These are phyloP conservation scores for Marasmius fiardii DNA, from an alignment of 1,284 basidiomycete genomes.

Conservation along the genomic window DNA sequence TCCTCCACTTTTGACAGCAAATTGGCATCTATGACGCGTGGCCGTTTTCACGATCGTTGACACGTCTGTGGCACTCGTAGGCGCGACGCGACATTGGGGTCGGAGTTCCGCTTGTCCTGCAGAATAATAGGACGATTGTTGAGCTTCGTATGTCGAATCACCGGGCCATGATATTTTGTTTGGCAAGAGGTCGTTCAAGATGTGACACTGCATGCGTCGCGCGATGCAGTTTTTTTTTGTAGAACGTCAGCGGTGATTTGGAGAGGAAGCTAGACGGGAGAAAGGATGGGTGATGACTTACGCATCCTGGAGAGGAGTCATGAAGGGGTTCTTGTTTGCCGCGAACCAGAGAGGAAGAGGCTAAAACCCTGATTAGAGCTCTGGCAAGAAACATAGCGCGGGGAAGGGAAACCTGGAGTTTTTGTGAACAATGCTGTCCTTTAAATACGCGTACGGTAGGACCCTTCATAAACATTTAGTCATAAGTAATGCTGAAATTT, in stretches of 20 bases:
- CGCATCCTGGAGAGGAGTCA: not conserved
- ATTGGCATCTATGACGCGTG: constrained; percentile 8
- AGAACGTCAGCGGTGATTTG: no score
- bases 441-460: no score
- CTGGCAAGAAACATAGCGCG: not conserved
- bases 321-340: not conserved
- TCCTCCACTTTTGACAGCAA: constrained; percentile 17
- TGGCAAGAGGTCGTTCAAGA: not conserved
- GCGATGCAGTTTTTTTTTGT: no score
- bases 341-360: not conserved
- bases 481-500: not conserved
- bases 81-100: constrained; percentile 15
- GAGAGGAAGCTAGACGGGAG: not conserved
- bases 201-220: not conserved
- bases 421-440: no score
- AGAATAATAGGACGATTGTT: constrained; percentile 16
- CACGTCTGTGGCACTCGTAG: constrained; percentile 11
- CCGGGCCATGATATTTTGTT: constrained; percentile 8
- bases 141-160: not conserved
- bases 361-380: not conserved
- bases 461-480: not conserved
- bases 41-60: constrained; percentile 13
- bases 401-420: not conserved
- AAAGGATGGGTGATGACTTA: not conserved
- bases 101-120: constrained; percentile 10